Evolutionary conservation across 352 stramenopile genomes (phyloP).

Genomic region (Phytophthora rubi): DNA sequence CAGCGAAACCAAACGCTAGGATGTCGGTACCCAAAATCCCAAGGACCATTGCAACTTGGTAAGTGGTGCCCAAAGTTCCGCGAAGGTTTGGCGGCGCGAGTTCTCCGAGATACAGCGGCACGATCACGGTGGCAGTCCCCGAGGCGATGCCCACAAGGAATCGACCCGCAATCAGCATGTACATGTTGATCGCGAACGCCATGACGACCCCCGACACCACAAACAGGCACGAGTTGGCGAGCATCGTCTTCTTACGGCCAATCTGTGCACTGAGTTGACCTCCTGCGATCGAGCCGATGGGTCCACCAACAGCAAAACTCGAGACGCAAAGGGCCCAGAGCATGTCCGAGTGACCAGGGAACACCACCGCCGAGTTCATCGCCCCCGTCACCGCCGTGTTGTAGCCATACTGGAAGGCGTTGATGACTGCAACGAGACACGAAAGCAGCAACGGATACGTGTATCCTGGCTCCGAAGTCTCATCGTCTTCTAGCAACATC

Average conservation of each 20-base stretch:
- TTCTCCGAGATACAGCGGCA: conserved; percentile 76
- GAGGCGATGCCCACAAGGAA: conserved; percentile 75
- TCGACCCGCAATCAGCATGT: conserved; percentile 68
- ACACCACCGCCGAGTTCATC: conserved; percentile 56
- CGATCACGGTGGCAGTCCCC: conserved; percentile 69
- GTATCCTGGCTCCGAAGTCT: conserved; percentile 62
- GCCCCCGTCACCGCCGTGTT: conserved; percentile 74
- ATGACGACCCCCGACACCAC: conserved; percentile 57
- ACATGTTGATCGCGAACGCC: conserved; percentile 68
- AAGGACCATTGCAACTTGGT: conserved; percentile 71
- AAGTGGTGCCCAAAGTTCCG: conserved; percentile 66
- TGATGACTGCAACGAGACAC: conserved; percentile 67
- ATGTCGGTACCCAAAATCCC: conserved; percentile 55
- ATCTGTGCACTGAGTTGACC: conserved; percentile 55
- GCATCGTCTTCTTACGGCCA: conserved; percentile 63
- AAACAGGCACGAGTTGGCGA: conserved; percentile 63
- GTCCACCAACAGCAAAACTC: conserved; percentile 64
- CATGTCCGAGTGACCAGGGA: conserved; percentile 63
- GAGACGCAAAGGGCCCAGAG: conserved; percentile 71
- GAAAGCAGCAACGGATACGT: conserved; percentile 65
- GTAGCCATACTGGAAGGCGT: conserved; percentile 75
- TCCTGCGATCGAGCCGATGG: conserved; percentile 58
- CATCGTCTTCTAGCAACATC: conserved; percentile 46
- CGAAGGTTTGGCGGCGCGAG: conserved; percentile 70
- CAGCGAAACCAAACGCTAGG: conserved; percentile 68